These are phyloP conservation scores for Rubia tinctorum DNA, from an alignment of 305 asterid genomes.

Conservation along the genomic window DNA sequence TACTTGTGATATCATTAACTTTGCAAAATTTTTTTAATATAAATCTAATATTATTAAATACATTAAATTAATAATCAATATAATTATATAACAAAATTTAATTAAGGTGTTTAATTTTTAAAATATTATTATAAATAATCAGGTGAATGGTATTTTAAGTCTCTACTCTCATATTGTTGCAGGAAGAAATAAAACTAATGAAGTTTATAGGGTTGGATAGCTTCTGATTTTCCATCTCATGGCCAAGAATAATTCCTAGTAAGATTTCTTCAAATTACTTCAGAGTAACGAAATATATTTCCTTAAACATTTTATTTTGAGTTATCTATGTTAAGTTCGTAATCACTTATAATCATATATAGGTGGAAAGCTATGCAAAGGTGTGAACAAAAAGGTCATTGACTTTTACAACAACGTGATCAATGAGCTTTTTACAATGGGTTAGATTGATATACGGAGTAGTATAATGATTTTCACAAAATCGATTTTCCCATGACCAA, in stretches of 20 bases:
- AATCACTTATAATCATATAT: background rate
- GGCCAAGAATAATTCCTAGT: conserved; percentile 12
- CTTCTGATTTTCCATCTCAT: conserved; percentile 10
- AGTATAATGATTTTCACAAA: no score
- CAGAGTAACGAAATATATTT: background rate
- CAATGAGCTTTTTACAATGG: conserved; percentile 2
- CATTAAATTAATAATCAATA: no score
- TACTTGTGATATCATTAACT: no score
- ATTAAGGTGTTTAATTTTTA: no score
- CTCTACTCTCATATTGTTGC: background rate
- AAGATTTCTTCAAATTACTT: background rate
- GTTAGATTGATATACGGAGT: background rate
- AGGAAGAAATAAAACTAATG: conserved; percentile 12
- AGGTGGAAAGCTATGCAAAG: conserved; percentile 4
- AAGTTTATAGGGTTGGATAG: background rate
- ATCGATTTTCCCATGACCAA: background rate
- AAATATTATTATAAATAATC: no score
- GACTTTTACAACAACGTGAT: conserved; percentile 8
- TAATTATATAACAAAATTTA: no score
- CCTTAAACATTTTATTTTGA: background rate
- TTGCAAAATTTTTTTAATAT: no score
- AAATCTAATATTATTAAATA: no score
- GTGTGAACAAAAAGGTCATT: conserved; percentile 2
- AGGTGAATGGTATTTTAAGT: background rate
- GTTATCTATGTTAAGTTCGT: background rate